Base-by-base conservation (phyloP, 2,329 filamentous ascomycete species). In the Fusarium abutilonis region DNA sequence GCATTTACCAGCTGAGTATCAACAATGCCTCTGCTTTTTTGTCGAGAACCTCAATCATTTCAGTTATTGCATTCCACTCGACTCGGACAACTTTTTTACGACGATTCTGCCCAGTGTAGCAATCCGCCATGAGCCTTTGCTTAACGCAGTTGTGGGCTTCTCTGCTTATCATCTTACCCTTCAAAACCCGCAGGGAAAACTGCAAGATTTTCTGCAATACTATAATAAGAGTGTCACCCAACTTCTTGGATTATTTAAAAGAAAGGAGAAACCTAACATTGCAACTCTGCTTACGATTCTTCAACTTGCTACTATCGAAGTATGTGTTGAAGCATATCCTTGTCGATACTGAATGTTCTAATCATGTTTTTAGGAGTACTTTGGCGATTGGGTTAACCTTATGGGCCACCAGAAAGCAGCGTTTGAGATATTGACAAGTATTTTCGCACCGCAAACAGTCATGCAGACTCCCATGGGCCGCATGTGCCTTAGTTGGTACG, bases 331-430 rank as follows among this genome's bases (percentile, higher is more conserved):
- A 11, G 15, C 4, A 29, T 6, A 9, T 14, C 2, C 31, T 28
- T 44, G 51, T 36, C 63, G 40, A 15, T 52, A 14, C 41, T 61
- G 44, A 40, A 8, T 23, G 28, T 54, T 17, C 60, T 62, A 23
- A 66, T 40, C n/a, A 15, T 3, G 28, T 26, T 9, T 9, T 40
- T 70, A 97, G 92, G 95, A 98, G 77, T 96, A 93, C 70, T 83
- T 98, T 41, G 95, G 95, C 11, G 95, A 99, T 73, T 98, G 93
- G 93, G 87, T 96, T 49, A 97, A 96, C 70, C 81, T 98, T 14
- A 89, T 95, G 76, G 91, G 93, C 19, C 95, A 98, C 73, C 93
- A 97, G 74, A 92, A 90, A 72, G 95, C 94, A 10, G 95, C 95
- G 1, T 86, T 90, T 71, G 87, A 92, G 63, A 89, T 98, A 68